Evolutionary conservation across 1,139 yeast genomes (phyloP).

Genomic region (Saccharomyces hybrid): DNA sequence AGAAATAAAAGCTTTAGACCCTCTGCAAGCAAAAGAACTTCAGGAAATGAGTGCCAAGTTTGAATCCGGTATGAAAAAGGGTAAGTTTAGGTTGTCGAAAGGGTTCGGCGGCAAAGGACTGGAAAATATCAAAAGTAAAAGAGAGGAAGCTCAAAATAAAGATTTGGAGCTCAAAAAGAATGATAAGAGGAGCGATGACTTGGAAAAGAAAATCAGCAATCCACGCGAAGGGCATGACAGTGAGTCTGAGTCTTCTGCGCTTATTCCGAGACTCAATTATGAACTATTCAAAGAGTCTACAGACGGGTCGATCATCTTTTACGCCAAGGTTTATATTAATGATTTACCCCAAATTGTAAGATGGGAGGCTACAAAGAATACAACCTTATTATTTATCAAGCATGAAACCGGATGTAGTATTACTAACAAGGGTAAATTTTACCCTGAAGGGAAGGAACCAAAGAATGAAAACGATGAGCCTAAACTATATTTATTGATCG

Average conservation of each 20-base stretch:
- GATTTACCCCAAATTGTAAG: conserved; percentile 82
- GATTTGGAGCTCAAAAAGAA: conserved; percentile 40
- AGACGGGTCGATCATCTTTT: conserved; percentile 56
- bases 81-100: conserved; percentile 56
- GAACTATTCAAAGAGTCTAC: conserved; percentile 14
- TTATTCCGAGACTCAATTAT: conserved; percentile 47
- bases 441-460: conserved; percentile 48
- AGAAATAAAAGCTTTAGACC: conserved; percentile 35
- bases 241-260: conserved; percentile 48
- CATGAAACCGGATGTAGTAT: conserved; percentile 73
- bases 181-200: conserved; percentile 23
- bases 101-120: conserved; percentile 96
- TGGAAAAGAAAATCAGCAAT: conserved; percentile 22
- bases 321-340: conserved; percentile 69
- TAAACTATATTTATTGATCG: conserved; percentile 70
- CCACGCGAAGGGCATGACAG: conserved; percentile 11
- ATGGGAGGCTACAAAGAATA: conserved; percentile 72
- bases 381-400: conserved; percentile 54
- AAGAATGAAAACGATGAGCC: conserved; percentile 50
- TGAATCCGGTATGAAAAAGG: conserved; percentile 55
- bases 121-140: conserved; percentile 63
- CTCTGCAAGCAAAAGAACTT: conserved; percentile 37
- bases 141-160: conserved; percentile 49
- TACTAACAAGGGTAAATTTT: conserved; percentile 75
- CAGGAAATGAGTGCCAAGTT: conserved; percentile 49